Conservation (phyloP, 2,329 filamentous ascomycete species). For the Aspergillus arachidicola region DNA sequence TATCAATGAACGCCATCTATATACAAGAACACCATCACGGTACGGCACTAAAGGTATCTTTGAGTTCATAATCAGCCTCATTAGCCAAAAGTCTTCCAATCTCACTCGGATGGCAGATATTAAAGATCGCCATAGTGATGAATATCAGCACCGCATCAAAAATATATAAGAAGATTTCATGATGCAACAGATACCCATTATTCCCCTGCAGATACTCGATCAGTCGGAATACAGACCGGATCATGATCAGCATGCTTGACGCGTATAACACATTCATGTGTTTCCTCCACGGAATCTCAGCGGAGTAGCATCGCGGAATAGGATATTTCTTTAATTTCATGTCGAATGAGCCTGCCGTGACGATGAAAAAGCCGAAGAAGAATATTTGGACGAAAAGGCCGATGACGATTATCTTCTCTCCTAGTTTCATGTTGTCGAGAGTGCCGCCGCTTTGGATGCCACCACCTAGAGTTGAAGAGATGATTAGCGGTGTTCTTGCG, state of each 20-base stretch:
- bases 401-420: slow-evolving; percentile 51
- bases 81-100: background rate
- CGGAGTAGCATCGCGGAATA: slow-evolving; percentile 3
- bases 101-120: slow-evolving; percentile 10
- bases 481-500: background rate
- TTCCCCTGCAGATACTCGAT: slow-evolving; percentile 14
- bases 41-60: background rate
- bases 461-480: slow-evolving; percentile 12
- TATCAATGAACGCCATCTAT: background rate
- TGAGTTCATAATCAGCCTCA: background rate
- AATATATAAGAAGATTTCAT: slow-evolving; percentile 18
- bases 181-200: slow-evolving; percentile 9
- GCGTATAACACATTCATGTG: slow-evolving; percentile 18
- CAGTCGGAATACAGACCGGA: slow-evolving; percentile 16
- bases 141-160: slow-evolving; percentile 22
- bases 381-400: slow-evolving; percentile 63
- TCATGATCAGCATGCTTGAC: slow-evolving; percentile 18
- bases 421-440: slow-evolving; percentile 15
- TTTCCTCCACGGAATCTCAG: slow-evolving; percentile 9
- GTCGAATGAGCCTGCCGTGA: slow-evolving; percentile 21
- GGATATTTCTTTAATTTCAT: slow-evolving; percentile 10
- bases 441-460: slow-evolving; percentile 16
- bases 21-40: background rate
- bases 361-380: slow-evolving; percentile 60
- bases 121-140: slow-evolving; percentile 11